Conservation (phyloP, 2,329 filamentous ascomycete species). For the Calonectria pauciramosa region DNA sequence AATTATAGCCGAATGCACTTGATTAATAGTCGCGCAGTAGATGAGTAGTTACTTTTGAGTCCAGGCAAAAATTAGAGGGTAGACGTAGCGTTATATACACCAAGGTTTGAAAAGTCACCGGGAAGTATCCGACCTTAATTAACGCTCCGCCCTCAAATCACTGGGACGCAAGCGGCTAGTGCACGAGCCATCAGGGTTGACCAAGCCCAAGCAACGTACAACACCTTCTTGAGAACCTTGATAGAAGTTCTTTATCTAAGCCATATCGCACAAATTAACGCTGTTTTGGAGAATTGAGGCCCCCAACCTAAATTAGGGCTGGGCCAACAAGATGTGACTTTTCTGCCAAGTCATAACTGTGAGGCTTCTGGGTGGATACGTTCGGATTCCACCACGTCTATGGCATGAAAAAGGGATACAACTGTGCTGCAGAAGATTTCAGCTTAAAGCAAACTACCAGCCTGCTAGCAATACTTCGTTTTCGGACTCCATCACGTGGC, state of each 20-base stretch:
- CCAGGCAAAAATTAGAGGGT: background rate
- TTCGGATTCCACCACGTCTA: too few relatives aligned
- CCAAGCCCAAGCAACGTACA: background rate
- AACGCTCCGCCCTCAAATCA: background rate
- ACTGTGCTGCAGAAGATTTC: too few relatives aligned
- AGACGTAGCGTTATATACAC: background rate
- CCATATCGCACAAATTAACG: background rate
- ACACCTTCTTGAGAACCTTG: background rate
- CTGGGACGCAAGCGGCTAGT: too few relatives aligned
- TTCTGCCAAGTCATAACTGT: too few relatives aligned
- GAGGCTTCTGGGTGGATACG: too few relatives aligned
- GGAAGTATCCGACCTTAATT: constrained; percentile 13
- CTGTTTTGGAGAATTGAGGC: background rate
- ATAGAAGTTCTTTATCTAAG: background rate
- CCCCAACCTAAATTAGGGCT: background rate
- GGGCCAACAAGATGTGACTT: too few relatives aligned
- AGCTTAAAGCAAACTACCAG: too few relatives aligned
- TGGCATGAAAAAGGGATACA: too few relatives aligned
- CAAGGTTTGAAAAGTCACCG: background rate
- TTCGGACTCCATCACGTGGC: too few relatives aligned
- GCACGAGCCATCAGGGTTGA: background rate
- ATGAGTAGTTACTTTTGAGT: background rate
- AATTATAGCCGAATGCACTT: background rate
- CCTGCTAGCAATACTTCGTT: too few relatives aligned
- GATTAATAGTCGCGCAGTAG: background rate